A percentile compares a stretch with the other conserved stretches of the same genome.
These are phyloP conservation scores for Microbotryum saponariae DNA, from an alignment of 1,284 basidiomycete genomes.

Conservation along the genomic window DNA sequence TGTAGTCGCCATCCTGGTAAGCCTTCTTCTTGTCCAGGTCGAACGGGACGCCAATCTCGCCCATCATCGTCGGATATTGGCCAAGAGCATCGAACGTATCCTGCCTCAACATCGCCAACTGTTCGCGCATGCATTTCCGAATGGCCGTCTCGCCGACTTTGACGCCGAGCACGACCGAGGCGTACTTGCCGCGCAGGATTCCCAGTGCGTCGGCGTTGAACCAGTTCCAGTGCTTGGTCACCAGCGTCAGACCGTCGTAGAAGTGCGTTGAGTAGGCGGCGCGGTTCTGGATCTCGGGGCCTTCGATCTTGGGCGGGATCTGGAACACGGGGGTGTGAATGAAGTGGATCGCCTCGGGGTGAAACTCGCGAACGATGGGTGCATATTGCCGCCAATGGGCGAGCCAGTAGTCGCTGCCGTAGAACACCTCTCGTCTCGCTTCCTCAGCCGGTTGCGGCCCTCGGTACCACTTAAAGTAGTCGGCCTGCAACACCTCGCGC, in stretches of 20 bases:
- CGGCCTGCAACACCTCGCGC: slow-evolving; percentile 59
- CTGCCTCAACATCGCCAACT: slow-evolving; percentile 68
- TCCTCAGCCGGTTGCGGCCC: slow-evolving; percentile 36
- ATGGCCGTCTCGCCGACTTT: slow-evolving; percentile 73
- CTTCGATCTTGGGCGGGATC: slow-evolving; percentile 36
- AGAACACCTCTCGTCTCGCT: slow-evolving; percentile 48
- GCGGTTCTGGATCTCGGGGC: slow-evolving; percentile 42
- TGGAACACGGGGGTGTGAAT: slow-evolving; percentile 89
- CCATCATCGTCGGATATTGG: slow-evolving; percentile 83
- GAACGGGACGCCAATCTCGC: slow-evolving; percentile 89
- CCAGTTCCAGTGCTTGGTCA: slow-evolving; percentile 59
- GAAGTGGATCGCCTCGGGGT: slow-evolving; percentile 81
- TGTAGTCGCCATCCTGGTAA: slow-evolving; percentile 35
- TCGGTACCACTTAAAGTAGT: slow-evolving; percentile 59
- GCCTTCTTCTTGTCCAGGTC: slow-evolving; percentile 65
- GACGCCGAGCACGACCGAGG: slow-evolving; percentile 48
- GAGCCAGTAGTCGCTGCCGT: slow-evolving; percentile 74
- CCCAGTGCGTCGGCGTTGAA: slow-evolving; percentile 69
- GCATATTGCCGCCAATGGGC: slow-evolving; percentile 65
- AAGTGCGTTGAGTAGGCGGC: slow-evolving; percentile 80
- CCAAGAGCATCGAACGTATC: slow-evolving; percentile 55
- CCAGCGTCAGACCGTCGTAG: slow-evolving; percentile 75
- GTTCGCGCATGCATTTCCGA: slow-evolving; percentile 70
- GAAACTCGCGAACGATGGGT: slow-evolving; percentile 57
- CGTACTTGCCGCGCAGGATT: slow-evolving; percentile 73